Percentiles rank a stretch among this genome's conserved stretches.
Evolutionary conservation across 345 rosid genomes (phyloP).

Genomic region (Carallia pectinifolia): DNA sequence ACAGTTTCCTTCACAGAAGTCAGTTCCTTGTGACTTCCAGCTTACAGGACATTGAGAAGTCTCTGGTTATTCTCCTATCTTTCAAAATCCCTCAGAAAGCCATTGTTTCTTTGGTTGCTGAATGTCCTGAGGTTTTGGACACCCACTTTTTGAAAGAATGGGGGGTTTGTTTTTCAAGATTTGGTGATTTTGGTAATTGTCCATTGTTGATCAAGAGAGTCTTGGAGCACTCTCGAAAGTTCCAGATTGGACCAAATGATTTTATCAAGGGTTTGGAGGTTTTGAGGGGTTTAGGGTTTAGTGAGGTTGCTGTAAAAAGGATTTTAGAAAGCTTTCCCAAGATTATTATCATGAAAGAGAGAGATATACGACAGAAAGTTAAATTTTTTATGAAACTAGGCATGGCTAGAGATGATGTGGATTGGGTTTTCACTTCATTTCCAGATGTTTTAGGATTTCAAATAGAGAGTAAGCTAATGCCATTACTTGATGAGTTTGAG

Average conservation of each 20-base stretch:
- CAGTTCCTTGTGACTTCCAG: slow-evolving; percentile 41
- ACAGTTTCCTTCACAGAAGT: slow-evolving; percentile 44
- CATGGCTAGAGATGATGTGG: slow-evolving; percentile 36
- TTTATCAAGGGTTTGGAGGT: slow-evolving; percentile 29
- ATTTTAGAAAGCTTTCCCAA: slow-evolving; percentile 55
- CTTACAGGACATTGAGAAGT: slow-evolving; percentile 43
- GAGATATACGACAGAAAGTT: slow-evolving; percentile 44
- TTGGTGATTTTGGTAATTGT: slow-evolving; percentile 25
- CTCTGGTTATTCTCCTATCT: slow-evolving; percentile 53
- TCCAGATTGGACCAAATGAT: slow-evolving; percentile 47
- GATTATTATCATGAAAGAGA: slow-evolving; percentile 41
- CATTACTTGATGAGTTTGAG: slow-evolving; percentile 57
- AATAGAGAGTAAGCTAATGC: slow-evolving; percentile 52
- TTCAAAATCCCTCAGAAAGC: slow-evolving; percentile 51
- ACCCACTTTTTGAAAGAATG: slow-evolving; percentile 58
- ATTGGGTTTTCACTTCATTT: slow-evolving; percentile 44
- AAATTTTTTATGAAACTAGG: slow-evolving; percentile 50
- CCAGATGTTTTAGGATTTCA: slow-evolving; percentile 54
- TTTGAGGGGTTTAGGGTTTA: slow-evolving; percentile 64
- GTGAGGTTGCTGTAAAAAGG: slow-evolving; percentile 42
- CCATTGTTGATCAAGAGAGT: slow-evolving; percentile 42
- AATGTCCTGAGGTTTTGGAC: slow-evolving; percentile 68
- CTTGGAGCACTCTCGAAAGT: slow-evolving; percentile 50
- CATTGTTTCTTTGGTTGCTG: slow-evolving; percentile 47
- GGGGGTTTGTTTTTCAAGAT: slow-evolving; percentile 34